A percentile compares a stretch with the other conserved stretches of the same genome.
These are phyloP conservation scores for Rhytidiadelphus loreus DNA, from an alignment of 225 moss, liverwort and hornwort species.

Conservation along the genomic window DNA sequence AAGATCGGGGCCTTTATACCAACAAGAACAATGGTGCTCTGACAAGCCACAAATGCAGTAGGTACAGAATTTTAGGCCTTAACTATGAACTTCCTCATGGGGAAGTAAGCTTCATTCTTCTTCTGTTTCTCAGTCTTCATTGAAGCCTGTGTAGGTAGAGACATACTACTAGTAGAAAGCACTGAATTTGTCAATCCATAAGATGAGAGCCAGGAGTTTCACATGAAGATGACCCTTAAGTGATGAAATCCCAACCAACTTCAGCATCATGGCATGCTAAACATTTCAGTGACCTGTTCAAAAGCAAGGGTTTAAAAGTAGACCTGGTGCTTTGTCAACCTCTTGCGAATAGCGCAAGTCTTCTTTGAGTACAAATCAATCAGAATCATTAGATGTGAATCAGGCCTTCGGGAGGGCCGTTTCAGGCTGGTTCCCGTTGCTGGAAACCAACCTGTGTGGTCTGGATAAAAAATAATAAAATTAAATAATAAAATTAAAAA, in stretches of 20 bases:
- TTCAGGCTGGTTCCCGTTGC: no score
- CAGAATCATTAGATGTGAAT: no score
- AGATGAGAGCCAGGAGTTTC: not conserved
- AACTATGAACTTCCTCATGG: constrained; percentile 27
- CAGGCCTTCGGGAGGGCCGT: no score
- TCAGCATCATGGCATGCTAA: not conserved
- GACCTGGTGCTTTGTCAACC: constrained; percentile 24
- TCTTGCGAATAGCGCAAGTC: constrained; percentile 29
- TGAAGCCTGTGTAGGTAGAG: not conserved
- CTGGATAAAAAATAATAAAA: no score
- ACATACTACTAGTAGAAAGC: not conserved
- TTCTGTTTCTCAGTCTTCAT: constrained; percentile 28
- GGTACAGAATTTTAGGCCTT: constrained; percentile 16
- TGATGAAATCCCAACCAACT: not conserved
- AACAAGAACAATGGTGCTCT: no score
- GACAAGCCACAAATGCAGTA: constrained; percentile 7
- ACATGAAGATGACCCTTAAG: not conserved
- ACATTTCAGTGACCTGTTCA: not conserved
- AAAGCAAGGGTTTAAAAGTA: not conserved
- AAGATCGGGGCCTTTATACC: no score
- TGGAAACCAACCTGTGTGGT: no score
- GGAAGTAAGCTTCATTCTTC: constrained; percentile 38
- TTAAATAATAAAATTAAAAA: no score
- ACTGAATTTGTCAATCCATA: not conserved
- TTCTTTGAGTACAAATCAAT: constrained; percentile 33